Conservation (phyloP, 805 yeast genomes). For the Sungouiella thailandica region DNA sequence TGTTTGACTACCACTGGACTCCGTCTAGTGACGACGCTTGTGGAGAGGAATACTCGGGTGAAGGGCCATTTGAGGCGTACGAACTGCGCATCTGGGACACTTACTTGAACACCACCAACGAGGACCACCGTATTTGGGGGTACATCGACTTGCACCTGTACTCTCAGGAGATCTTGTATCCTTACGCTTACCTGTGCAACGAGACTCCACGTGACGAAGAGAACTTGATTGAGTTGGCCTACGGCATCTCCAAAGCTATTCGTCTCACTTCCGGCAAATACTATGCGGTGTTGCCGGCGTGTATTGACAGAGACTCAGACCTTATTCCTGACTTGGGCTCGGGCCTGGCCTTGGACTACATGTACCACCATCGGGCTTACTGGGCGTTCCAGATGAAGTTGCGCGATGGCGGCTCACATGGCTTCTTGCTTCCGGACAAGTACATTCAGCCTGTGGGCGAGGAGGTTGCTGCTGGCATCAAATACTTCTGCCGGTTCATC, state of each 20-base stretch:
- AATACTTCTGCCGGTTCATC: constrained; percentile 50
- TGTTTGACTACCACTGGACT: constrained; percentile 72
- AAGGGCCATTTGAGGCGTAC: constrained; percentile 53
- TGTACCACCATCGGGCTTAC: constrained; percentile 76
- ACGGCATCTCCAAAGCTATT: constrained; percentile 72
- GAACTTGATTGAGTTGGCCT: constrained; percentile 74
- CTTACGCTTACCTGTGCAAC: constrained; percentile 76
- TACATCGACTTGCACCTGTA: constrained; percentile 82
- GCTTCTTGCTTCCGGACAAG: constrained; percentile 70
- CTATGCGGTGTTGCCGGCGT: constrained; percentile 72
- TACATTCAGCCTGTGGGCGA: constrained; percentile 71
- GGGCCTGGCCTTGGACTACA: constrained; percentile 75
- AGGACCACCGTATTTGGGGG: constrained; percentile 61
- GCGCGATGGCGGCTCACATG: constrained; percentile 78
- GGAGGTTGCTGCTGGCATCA: constrained; percentile 65
- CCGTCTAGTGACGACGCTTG: constrained; percentile 63
- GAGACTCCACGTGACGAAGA: constrained; percentile 75
- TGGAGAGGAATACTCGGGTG: constrained; percentile 81
- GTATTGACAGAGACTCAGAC: constrained; percentile 74
- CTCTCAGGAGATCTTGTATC: constrained; percentile 76
- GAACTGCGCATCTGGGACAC: constrained; percentile 38
- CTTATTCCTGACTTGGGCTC: constrained; percentile 69
- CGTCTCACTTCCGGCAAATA: constrained; percentile 57
- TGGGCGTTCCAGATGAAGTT: constrained; percentile 84
- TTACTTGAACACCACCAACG: constrained; percentile 39